Evolutionary conservation across 73 alveolate species (phyloP), one percentile per base, ranked within the genome.

Genomic region (Durusdinium trenchii): DNA sequence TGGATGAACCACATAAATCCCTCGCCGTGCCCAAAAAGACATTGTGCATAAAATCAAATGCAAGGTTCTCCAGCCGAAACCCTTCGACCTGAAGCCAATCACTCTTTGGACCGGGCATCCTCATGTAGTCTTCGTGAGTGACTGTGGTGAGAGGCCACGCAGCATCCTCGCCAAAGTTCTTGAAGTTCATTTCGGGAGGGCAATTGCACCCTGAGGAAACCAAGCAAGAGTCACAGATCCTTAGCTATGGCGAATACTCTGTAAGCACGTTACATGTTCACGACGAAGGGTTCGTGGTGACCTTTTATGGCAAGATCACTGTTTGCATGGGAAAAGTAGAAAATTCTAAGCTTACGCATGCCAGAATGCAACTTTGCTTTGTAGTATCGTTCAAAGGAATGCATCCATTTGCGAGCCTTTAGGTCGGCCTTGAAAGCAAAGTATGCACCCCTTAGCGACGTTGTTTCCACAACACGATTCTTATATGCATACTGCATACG

Each of bases 331-430:
- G n/a, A n/a, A n/a, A n/a, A n/a, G n/a, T n/a, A n/a, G n/a, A n/a
- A n/a, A n/a, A n/a, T n/a, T n/a, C n/a, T n/a, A n/a, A n/a, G n/a
- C n/a, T 3, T 69, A n/a, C 38, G 46, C 48, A 69, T 6, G 6
- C 38, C 50, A 69, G 38, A 48, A n/a, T 69, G 32, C 82, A 4
- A 4, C 6, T 48, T 48, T 6, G 86, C 86, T 76, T 43, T 43
- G 61, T 76, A 76, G 45, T 76, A 76, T 45, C 86, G 42, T 45
- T 76, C 61, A 20, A 76, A 71, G 6, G 83, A 71, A 35, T 71
- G 83, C 50, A 71, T n/a, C 83, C 83, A 71, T 71, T 71, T 71
- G 40, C 86, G 86, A 9, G 86, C 86, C 26, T 76, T 76, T 10
- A 76, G 60, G 60, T 76, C 86, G 5, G 61, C 54, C 38, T 76